phyloP scores from a whole-genome alignment of 2,329 filamentous ascomycete species.

The Malbranchea zuffiana region DNA sequence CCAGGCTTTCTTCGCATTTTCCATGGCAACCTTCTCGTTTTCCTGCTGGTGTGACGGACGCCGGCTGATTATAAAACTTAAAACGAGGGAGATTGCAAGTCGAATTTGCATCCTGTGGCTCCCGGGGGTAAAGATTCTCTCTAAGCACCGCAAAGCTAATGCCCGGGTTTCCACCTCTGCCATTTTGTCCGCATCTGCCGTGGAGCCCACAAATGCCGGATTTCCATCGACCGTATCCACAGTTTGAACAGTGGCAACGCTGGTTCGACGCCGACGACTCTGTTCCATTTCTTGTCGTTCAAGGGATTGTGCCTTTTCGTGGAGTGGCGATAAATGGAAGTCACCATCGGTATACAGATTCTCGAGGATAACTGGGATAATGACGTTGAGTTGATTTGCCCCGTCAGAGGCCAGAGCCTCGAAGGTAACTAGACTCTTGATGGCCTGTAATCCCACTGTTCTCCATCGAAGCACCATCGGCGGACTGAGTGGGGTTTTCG shows the following conservation, averaged over 20 bases:
- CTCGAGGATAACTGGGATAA: constrained; percentile 75
- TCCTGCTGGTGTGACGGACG: constrained; percentile 45
- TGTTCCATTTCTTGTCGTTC: constrained; percentile 59
- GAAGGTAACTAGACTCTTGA: constrained; percentile 69
- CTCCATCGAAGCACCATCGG: constrained; percentile 71
- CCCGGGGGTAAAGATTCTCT: constrained; percentile 65
- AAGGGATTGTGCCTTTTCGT: constrained; percentile 54
- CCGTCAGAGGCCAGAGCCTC: constrained; percentile 67
- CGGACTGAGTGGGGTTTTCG: constrained; percentile 50
- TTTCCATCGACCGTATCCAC: constrained; percentile 59
- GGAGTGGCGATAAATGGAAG: constrained; percentile 56
- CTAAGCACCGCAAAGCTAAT: constrained; percentile 73
- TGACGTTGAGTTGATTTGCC: constrained; percentile 62
- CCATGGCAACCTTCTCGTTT: constrained; percentile 31
- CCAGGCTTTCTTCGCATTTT: constrained; percentile 54
- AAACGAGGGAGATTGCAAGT: constrained; percentile 58
- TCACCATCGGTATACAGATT: constrained; percentile 71
- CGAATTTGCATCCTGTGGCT: constrained; percentile 76
- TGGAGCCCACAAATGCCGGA: constrained; percentile 58
- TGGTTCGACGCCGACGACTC: constrained; percentile 57
- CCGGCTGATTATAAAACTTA: constrained; percentile 57
- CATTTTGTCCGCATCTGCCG: constrained; percentile 75
- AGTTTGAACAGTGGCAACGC: constrained; percentile 66
- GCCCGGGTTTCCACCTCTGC: constrained; percentile 82
- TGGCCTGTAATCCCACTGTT: constrained; percentile 61